Base-by-base conservation (phyloP, 2,329 filamentous ascomycete genomes). In the Fusarium poae region DNA sequence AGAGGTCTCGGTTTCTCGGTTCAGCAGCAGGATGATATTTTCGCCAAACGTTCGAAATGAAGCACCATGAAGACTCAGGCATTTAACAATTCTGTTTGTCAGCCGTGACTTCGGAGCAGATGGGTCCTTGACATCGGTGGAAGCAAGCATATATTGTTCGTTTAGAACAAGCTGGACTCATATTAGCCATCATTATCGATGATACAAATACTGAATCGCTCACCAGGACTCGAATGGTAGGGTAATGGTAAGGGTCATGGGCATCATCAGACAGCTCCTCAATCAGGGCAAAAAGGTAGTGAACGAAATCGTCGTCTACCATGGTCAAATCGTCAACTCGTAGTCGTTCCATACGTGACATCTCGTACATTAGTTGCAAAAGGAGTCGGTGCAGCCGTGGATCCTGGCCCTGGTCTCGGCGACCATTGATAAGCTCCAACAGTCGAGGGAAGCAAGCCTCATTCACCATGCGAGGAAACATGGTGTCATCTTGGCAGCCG, bases 11-110 rank as follows among this genome's bases (percentile, higher is more conserved):
- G 92, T 93, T 83, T 98, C 96, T 73, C 96, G 91, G 77, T 99
- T 99, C 39, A 99, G 85, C 3, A 99, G 86, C 7, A 99, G 84
- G 68, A 99, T 99, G 64, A 99, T 92, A 72, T 98, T 99, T 82
- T 97, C 95, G 53, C 96, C 96, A 82, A 99, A 99, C 0, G 95
- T 97, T 76, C 95, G 94, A 78, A 94, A 98, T 2, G 85, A 85
- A 49, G 89, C 87, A 5, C 95, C 95, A 74, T 96, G 86, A 25
- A 92, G 84, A 54, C 93, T 95, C 43, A 99, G 85, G 39, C 94
- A 86, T 78, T 98, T 98, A 79, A 99, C 91, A 50, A 99, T 93
- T 71, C 94, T 90, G 76, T 99, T 99, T 6, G 96, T 98, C 58
- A 97, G 80, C 6, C 88, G 86, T 25, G 83, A 79, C 12, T 82